These are phyloP conservation scores for Biscutella laevigata DNA, from an alignment of 441 rosid genomes.

Conservation along the genomic window DNA sequence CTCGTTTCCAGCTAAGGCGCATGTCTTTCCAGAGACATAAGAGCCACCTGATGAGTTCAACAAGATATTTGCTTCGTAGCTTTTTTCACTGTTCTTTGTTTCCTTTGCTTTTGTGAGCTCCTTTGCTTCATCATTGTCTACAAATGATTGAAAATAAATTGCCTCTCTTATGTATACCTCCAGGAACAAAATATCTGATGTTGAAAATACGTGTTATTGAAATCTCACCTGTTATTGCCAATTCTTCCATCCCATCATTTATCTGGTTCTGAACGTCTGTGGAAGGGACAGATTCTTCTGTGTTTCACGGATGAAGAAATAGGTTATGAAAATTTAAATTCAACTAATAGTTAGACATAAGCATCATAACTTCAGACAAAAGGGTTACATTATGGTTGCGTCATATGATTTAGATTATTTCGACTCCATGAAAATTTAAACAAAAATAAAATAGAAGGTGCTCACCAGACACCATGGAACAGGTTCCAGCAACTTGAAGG, in stretches of 20 bases:
- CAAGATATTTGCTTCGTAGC: neutral
- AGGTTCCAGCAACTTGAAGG: neutral
- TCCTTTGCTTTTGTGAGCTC: constrained; percentile 1
- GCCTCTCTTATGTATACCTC: neutral
- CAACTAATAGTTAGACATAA: neutral
- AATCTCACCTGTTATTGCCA: constrained; percentile 4
- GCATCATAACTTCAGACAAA: neutral
- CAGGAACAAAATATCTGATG: neutral
- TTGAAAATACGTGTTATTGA: neutral
- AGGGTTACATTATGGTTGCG: neutral
- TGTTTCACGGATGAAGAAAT: neutral
- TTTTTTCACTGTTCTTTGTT: neutral
- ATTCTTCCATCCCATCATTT: neutral
- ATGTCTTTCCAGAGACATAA: neutral
- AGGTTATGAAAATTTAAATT: neutral
- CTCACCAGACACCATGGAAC: constrained; percentile 22
- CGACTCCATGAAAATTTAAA: neutral
- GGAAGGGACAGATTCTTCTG: neutral
- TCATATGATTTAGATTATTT: neutral
- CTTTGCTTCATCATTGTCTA: neutral
- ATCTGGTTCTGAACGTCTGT: neutral
- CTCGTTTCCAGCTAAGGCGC: neutral
- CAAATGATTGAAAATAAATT: neutral
- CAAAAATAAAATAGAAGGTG: neutral
- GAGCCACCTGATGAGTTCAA: constrained; percentile 5